Percentiles rank a stretch among this genome's conserved stretches.
Conservation (phyloP, 305 asterid genomes). For the Plantago coronopus region DNA sequence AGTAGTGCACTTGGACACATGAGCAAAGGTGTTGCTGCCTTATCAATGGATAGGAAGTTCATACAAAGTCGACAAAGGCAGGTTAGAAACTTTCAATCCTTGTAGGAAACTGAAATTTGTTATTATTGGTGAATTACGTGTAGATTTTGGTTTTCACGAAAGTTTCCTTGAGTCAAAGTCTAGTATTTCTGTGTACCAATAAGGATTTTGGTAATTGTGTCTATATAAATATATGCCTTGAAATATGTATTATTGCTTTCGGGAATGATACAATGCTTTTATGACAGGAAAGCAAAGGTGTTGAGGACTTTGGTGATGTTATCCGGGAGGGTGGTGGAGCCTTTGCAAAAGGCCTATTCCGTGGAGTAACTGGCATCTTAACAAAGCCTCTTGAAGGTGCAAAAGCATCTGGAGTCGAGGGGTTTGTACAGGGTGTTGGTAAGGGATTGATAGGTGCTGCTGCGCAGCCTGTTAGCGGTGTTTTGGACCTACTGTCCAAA, state of each 20-base stretch:
- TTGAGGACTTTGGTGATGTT: constrained; percentile 96
- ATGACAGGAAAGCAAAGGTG: constrained; percentile 89
- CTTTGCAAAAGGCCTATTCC: constrained; percentile 90
- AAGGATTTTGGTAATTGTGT: not conserved
- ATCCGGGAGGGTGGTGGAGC: constrained; percentile 99
- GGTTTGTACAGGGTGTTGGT: constrained; percentile 99
- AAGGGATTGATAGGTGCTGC: constrained; percentile 98
- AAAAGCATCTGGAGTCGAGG: constrained; percentile 98
- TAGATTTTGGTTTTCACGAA: not conserved
- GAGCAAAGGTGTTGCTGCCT: constrained; percentile 99
- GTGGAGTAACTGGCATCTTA: constrained; percentile 96
- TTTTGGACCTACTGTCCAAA: constrained; percentile 89
- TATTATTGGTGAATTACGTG: constrained; percentile 13
- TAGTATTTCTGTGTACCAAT: not conserved
- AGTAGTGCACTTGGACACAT: constrained; percentile 99
- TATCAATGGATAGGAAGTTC: constrained; percentile 99
- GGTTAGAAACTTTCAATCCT: constrained; percentile 37
- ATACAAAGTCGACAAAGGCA: constrained; percentile 98
- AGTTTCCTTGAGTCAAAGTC: not conserved
- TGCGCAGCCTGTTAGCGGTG: constrained; percentile 99
- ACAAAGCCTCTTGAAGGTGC: constrained; percentile 99
- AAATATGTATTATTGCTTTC: constrained; percentile 14
- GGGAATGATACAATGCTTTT: constrained; percentile 9
- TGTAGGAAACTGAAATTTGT: constrained; percentile 7
- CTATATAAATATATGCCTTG: not conserved